Conservation (phyloP, 148 eudicot genomes). For the Rhododendron molle region DNA sequence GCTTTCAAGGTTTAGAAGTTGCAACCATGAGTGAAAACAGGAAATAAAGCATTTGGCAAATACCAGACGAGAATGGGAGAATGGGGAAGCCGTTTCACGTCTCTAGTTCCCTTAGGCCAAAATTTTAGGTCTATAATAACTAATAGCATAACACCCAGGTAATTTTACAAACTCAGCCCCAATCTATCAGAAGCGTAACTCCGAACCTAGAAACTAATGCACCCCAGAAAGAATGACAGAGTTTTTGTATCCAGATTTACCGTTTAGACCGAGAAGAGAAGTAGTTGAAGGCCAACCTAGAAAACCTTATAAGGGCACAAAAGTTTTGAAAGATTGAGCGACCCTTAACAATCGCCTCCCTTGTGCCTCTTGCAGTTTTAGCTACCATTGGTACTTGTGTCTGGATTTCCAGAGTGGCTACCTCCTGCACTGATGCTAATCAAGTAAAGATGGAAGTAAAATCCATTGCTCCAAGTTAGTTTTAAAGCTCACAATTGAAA, state of each 20-base stretch:
- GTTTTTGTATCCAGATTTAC: constrained; percentile 13
- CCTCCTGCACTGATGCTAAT: constrained; percentile 73
- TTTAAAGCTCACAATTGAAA: not conserved
- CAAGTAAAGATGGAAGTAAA: constrained; percentile 65
- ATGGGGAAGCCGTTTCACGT: not conserved
- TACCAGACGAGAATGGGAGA: not conserved
- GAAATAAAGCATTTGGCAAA: not conserved
- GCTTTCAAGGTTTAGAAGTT: not conserved
- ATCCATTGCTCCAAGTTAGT: constrained; percentile 21
- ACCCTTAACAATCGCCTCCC: constrained; percentile 63
- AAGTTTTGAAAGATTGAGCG: constrained; percentile 49
- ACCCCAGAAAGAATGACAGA: not conserved
- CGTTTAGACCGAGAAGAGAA: constrained; percentile 43
- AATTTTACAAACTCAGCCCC: not conserved
- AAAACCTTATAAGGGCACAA: constrained; percentile 47
- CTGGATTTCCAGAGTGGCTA: constrained; percentile 23
- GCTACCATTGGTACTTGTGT: constrained; percentile 50
- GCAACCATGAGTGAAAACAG: not conserved
- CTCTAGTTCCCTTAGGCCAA: not conserved
- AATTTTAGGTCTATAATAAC: not conserved
- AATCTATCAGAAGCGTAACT: not conserved
- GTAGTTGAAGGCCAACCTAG: constrained; percentile 37
- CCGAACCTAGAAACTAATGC: not conserved
- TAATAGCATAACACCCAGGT: not conserved
- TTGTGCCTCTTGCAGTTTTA: constrained; percentile 51